Conservation (phyloP, 1,284 basidiomycete species). For the Bondarzewia mesenterica region DNA sequence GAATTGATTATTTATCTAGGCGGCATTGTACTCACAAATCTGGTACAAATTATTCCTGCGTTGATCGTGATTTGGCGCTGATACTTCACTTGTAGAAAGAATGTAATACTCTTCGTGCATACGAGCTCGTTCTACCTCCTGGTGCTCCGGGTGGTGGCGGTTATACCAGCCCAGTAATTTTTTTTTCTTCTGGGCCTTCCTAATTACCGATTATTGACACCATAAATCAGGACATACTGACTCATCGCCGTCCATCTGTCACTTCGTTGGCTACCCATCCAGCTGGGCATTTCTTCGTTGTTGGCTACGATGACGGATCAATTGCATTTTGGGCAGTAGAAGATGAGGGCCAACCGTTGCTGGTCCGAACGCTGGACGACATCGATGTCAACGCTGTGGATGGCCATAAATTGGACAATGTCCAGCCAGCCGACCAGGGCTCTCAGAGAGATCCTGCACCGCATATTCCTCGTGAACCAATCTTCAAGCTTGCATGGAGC, state of each 20-base stretch:
- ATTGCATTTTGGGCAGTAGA: conserved; percentile 83
- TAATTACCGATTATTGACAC: conserved; percentile 2
- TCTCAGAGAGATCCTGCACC: conserved; percentile 6
- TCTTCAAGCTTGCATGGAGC: conserved; percentile 87
- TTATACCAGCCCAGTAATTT: conserved; percentile 39
- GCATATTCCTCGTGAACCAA: conserved; percentile 52
- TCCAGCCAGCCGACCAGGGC: conserved; percentile 22
- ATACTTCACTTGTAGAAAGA: conserved; percentile 35
- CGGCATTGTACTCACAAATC: conserved; percentile 66
- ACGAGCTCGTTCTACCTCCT: conserved; percentile 61
- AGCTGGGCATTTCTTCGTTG: conserved; percentile 63
- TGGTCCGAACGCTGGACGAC: conserved; percentile 66
- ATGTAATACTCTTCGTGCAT: conserved; percentile 52
- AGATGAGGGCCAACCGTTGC: conserved; percentile 74
- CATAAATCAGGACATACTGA: conserved; percentile 50
- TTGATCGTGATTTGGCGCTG: too few species aligned
- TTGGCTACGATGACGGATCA: conserved; percentile 80
- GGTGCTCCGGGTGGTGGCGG: conserved; percentile 77
- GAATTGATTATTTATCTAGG: conserved; percentile 34
- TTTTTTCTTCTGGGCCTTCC: background rate
- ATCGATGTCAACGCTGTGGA: conserved; percentile 47
- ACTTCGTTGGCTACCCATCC: conserved; percentile 66
- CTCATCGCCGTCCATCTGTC: conserved; percentile 63
- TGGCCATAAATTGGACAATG: conserved; percentile 34
- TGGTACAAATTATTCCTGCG: conserved; percentile 45